These are phyloP conservation scores for Naganishia albida DNA, from an alignment of 1,284 basidiomycete genomes.

Conservation along the genomic window DNA sequence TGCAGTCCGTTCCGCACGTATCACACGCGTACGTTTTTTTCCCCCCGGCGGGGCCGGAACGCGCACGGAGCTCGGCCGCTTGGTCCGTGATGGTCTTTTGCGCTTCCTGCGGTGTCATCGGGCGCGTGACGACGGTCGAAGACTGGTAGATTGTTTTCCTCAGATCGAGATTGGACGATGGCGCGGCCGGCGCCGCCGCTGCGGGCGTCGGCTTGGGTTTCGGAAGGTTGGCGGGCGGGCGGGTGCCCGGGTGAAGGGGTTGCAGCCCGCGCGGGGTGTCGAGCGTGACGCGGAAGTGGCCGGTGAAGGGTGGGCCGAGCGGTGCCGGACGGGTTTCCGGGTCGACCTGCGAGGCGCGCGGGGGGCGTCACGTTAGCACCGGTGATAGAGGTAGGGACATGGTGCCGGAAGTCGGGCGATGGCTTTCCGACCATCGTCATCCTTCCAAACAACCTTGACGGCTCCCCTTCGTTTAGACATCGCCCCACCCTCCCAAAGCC, in stretches of 20 bases:
- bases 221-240: slow-evolving; percentile 54
- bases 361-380: neutral
- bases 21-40: slow-evolving; percentile 74
- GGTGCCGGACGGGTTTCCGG: slow-evolving; percentile 92
- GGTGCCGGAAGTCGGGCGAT: neutral
- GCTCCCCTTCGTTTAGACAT: too few species aligned
- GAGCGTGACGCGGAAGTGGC: slow-evolving; percentile 95
- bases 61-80: slow-evolving; percentile 59
- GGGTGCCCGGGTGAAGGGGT: slow-evolving; percentile 87
- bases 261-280: slow-evolving; percentile 95
- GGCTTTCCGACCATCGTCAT: too few species aligned
- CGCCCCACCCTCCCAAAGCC: too few species aligned
- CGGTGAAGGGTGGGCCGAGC: slow-evolving; percentile 94
- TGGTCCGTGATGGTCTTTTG: slow-evolving; percentile 60
- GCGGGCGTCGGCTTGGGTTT: slow-evolving; percentile 34
- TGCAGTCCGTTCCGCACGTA: slow-evolving; percentile 93
- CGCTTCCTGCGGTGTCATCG: slow-evolving; percentile 67
- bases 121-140: slow-evolving; percentile 70
- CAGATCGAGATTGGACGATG: slow-evolving; percentile 69
- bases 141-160: slow-evolving; percentile 86
- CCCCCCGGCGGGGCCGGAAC: slow-evolving; percentile 52
- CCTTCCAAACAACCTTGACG: too few species aligned
- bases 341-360: slow-evolving; percentile 70
- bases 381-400: slow-evolving; percentile 16
- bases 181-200: slow-evolving; percentile 55